Evolutionary conservation across 1,284 basidiomycete species (phyloP), one percentile per base, ranked within the genome.

Genomic region (Ustilago curta): DNA sequence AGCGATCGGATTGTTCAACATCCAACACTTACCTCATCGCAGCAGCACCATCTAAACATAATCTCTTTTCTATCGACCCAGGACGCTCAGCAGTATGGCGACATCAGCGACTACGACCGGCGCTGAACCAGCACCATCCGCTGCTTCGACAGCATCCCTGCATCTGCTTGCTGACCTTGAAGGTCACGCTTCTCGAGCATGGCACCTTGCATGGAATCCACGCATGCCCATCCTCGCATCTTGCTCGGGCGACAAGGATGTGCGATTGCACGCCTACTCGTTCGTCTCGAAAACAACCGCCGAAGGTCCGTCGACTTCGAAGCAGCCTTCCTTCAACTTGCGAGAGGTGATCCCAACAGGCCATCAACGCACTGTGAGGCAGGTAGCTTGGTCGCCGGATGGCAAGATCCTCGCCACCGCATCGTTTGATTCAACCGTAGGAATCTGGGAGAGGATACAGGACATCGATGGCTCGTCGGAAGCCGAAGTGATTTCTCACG

Each of bases 141-240:
- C 57, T 25, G 32, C 45, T 19, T 16, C 57, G n/a, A 50, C 43
- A 2, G 27, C 66, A 23, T 58, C 59, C 16, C 59, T 76, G 27
- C 69, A 76, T 32, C 61, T 76, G n/a, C 31, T 76, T 21, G 42
- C 74, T 11, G 59, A 71, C 4, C 68, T 77, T 11, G 62, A 50
- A 50, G 75, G 71, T 18, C 80, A 79, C 50, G 55, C 68, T 29
- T 77, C 70, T 90, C 19, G 72, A 8, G 83, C 80, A 19, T 99
- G 96, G 96, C 88, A 91, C 66, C 87, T 94, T 31, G 91, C 94
- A 8, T 99, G 95, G 94, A 98, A 97, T 83, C 93, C 95, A 0
- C 87, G 88, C 7, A 89, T 91, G 68, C 89, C 92, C 0, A 84
- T 96, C 16, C 87, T 99, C 16, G 95, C 96, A 0, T 94, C 94